phyloP scores from a whole-genome alignment of 805 yeast species.

The Spathaspora girioi region DNA sequence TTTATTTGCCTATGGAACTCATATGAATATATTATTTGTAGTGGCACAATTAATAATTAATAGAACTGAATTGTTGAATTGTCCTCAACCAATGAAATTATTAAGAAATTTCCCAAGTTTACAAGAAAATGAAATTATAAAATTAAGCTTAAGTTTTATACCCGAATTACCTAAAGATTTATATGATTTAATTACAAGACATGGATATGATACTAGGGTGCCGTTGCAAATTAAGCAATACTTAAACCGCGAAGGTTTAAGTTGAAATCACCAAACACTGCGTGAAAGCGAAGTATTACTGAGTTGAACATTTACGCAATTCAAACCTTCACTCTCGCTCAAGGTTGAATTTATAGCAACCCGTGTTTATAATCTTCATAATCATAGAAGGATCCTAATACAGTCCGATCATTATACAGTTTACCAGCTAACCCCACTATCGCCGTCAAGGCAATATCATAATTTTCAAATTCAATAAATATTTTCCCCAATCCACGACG shows the following conservation, averaged over 20 bases:
- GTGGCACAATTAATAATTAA: constrained; percentile 78
- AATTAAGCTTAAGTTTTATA: constrained; percentile 74
- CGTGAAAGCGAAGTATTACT: no score
- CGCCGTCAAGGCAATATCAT: constrained; percentile 53
- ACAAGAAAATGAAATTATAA: constrained; percentile 70
- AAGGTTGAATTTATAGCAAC: constrained; percentile 13
- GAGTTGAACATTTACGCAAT: no score
- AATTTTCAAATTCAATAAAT: constrained; percentile 58
- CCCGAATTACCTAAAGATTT: constrained; percentile 67
- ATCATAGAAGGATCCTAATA: constrained; percentile 60
- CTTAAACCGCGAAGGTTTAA: no score
- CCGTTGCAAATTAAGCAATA: constrained; percentile 18
- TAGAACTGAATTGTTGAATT: constrained; percentile 56
- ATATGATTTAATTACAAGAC: constrained; percentile 61
- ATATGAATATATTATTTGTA: constrained; percentile 77
- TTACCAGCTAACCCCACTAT: constrained; percentile 61
- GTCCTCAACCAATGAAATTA: constrained; percentile 69
- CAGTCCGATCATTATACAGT: constrained; percentile 62
- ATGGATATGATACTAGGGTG: constrained; percentile 51
- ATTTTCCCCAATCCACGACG: constrained; percentile 69
- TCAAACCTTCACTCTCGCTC: no score
- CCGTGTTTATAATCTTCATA: constrained; percentile 54
- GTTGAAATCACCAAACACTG: no score
- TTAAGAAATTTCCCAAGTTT: constrained; percentile 70
- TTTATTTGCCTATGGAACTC: constrained; percentile 85